Base-by-base conservation (phyloP, 345 rosid species). In the Eucalyptus leucophloia region DNA sequence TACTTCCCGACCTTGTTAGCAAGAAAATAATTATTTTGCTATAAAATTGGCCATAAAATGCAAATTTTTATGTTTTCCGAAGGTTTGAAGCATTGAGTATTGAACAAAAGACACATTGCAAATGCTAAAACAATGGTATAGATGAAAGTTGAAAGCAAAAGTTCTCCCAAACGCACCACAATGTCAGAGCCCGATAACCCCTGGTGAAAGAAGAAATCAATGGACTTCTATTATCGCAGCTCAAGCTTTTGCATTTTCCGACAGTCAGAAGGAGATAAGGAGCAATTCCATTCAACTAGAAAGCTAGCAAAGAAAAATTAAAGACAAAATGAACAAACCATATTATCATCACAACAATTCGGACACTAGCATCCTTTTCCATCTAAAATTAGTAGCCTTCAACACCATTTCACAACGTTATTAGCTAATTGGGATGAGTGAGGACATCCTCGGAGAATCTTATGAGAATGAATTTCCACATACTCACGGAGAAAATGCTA, bases 111-210 rank as follows among this genome's bases (percentile, higher is more conserved):
- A 24, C 62, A 56, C 14, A 2, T 0, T 56, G 65, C n/a, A 58
- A 58, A 58, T 1, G 65, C 65, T 23, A 56, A 56, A 56, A 56
- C 62, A 56, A 56, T 23, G 10, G 62, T 56, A 23, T 24, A 56
- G 62, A 56, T 23, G 62, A 24, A 11, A 58, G 65, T 58, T 10
- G 11, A 0, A 58, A 10, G 65, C 7, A 58, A 24, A 58, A 58
- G 65, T 58, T 24, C 65, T 0, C 11, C n/a, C 65, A 0, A 58
- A 58, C 65, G 11, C n/a, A 26, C 65, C 15, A 10, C 14, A 58
- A 11, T 58, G 6, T 24, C n/a, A 56, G n/a, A 58, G 65, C 65
- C 1, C 0, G 0, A 11, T 1, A 58, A 58, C 65, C 0, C n/a
- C 2, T 2, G 0, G 7, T 58, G 14, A 58, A 58, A 58, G 65